Conservation (phyloP, 2,329 filamentous ascomycete genomes). For the Camptophora hylomeconis region DNA sequence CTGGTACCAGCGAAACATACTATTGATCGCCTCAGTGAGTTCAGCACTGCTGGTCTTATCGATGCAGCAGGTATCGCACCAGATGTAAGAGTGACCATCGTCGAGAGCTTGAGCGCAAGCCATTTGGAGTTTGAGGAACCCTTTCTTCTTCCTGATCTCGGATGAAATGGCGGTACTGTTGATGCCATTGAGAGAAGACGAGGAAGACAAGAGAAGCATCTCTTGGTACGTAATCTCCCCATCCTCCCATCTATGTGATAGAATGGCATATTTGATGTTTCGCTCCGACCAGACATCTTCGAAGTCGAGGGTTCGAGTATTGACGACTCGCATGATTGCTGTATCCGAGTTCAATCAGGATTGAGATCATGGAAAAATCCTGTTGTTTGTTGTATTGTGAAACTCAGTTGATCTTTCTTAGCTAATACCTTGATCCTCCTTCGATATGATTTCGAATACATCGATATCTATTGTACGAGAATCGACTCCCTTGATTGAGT, state of each 20-base stretch:
- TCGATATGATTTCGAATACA: no score
- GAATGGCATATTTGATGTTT: constrained; percentile 11
- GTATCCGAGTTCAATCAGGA: neutral
- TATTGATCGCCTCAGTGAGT: constrained; percentile 15
- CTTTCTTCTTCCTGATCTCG: neutral
- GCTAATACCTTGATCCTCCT: no score
- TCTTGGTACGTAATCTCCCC: constrained; percentile 13
- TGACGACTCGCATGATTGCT: constrained; percentile 15
- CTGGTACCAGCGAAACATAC: constrained; percentile 16
- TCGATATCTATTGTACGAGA: no score
- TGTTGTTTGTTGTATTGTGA: no score
- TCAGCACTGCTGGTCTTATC: constrained; percentile 17
- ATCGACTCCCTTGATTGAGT: no score
- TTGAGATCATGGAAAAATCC: no score
- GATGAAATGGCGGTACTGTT: no score
- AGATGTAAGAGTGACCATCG: constrained; percentile 7
- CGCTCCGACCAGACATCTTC: constrained; percentile 8
- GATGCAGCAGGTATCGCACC: constrained; percentile 19
- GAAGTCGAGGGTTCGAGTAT: constrained; percentile 10
- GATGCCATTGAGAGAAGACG: no score
- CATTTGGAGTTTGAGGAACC: constrained; percentile 4
- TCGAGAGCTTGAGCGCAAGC: neutral
- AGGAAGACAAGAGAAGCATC: no score
- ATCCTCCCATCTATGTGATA: constrained; percentile 14
- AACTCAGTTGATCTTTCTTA: no score